These are phyloP conservation scores for Bacidia rubella DNA, from an alignment of 495 filamentous ascomycete genomes.

Conservation along the genomic window DNA sequence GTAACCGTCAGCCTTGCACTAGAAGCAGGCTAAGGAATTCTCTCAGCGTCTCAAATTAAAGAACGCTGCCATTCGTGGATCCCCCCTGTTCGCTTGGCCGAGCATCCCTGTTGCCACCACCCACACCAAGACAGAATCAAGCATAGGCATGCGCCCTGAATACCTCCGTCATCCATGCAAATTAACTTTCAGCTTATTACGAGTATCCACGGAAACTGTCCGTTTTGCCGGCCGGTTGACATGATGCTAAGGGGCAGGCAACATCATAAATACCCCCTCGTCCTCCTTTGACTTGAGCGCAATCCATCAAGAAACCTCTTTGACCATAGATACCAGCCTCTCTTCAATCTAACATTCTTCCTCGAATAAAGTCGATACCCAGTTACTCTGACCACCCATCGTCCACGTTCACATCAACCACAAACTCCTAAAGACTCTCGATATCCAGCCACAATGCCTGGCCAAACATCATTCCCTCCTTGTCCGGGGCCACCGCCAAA, in stretches of 20 bases:
- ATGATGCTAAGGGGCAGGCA: not conserved
- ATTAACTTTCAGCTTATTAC: conserved; percentile 8
- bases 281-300: conserved; percentile 2
- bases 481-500: conserved; percentile 20
- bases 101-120: not conserved
- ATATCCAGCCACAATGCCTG: conserved; percentile 14
- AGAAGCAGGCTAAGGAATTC: not conserved
- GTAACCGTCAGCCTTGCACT: not conserved
- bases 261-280: conserved; percentile 13
- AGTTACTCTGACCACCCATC: not conserved
- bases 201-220: conserved; percentile 5
- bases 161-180: conserved; percentile 10
- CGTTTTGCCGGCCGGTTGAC: not conserved
- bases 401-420: conserved; percentile 34
- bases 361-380: not conserved
- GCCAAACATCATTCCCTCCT: conserved; percentile 12
- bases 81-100: not conserved
- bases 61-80: not conserved
- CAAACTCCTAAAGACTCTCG: conserved; percentile 52
- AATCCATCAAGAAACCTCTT: no score
- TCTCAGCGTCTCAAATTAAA: not conserved
- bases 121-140: not conserved
- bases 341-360: not conserved
- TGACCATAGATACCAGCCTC: no score
- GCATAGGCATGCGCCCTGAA: conserved; percentile 8